Percentiles rank a stretch among this genome's conserved stretches.
Conservation (phyloP, 2,329 filamentous ascomycete genomes). For the Phyllosticta capitalensis region DNA sequence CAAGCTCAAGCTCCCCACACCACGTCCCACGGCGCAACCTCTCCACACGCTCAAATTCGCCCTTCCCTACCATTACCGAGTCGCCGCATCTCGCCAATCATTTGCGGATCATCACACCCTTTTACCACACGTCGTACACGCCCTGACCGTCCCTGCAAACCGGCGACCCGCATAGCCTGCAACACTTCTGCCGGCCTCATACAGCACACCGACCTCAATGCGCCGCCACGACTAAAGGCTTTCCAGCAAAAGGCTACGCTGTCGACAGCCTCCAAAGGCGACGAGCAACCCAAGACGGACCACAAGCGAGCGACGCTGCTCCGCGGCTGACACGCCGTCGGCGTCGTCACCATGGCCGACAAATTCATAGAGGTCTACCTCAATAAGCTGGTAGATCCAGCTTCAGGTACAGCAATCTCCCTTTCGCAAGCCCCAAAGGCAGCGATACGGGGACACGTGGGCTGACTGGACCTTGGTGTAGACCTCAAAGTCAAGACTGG, state of each 20-base stretch:
- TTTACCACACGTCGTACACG: not conserved
- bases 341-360: slow-evolving; percentile 23
- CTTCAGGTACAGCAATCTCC: slow-evolving; percentile 21
- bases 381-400: slow-evolving; percentile 37
- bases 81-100: not conserved
- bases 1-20: slow-evolving; percentile 21
- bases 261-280: not conserved
- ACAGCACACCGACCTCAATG: not conserved
- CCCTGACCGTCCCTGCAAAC: not conserved
- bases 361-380: slow-evolving; percentile 38
- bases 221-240: slow-evolving; percentile 1
- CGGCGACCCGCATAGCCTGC: slow-evolving; percentile 6
- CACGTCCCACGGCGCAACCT: not conserved
- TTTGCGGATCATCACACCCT: not conserved
- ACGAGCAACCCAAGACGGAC: not conserved
- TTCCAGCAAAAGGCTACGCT: not conserved
- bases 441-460: not conserved
- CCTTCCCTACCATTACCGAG: not conserved
- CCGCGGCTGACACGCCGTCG: slow-evolving; percentile 5
- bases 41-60: not conserved
- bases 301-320: not conserved
- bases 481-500: slow-evolving; percentile 75
- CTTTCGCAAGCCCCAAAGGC: not conserved
- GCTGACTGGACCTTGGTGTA: slow-evolving; percentile 28
- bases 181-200: not conserved